Evolutionary conservation across 2,329 filamentous ascomycete species (phyloP).

Genomic region (Penicillium expansum): DNA sequence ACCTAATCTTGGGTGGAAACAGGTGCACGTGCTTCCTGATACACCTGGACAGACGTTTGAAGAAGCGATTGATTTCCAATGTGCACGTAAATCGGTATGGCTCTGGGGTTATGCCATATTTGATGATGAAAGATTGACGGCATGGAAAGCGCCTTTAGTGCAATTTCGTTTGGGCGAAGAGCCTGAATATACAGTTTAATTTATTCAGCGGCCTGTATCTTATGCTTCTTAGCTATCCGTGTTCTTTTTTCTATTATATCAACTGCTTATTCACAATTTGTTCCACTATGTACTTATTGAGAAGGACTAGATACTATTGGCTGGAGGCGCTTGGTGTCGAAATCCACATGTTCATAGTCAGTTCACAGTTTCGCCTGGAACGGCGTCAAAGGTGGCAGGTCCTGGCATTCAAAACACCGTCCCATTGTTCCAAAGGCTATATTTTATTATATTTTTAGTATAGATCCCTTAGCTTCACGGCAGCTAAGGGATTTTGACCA

Average conservation of each 20-base stretch:
- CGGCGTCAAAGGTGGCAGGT: neutral
- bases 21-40: neutral
- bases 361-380: neutral
- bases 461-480: neutral
- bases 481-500: neutral
- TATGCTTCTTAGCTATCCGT: neutral
- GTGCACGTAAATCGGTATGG: neutral
- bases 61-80: neutral
- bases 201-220: neutral
- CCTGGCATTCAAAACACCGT: neutral
- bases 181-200: neutral
- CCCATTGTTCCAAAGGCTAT: neutral
- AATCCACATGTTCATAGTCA: neutral
- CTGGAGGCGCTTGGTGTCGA: neutral
- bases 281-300: neutral
- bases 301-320: neutral
- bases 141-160: neutral
- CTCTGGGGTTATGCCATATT: neutral
- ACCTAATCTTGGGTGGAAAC: conserved; percentile 14
- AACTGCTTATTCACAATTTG: neutral
- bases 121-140: neutral
- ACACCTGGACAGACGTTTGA: conserved; percentile 1
- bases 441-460: neutral
- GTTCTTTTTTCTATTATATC: too few species aligned
- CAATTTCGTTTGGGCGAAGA: neutral